A percentile compares a stretch with the other conserved stretches of the same genome.
Conservation (phyloP, 805 yeast species). For the Kodamaea lidongshanica region DNA sequence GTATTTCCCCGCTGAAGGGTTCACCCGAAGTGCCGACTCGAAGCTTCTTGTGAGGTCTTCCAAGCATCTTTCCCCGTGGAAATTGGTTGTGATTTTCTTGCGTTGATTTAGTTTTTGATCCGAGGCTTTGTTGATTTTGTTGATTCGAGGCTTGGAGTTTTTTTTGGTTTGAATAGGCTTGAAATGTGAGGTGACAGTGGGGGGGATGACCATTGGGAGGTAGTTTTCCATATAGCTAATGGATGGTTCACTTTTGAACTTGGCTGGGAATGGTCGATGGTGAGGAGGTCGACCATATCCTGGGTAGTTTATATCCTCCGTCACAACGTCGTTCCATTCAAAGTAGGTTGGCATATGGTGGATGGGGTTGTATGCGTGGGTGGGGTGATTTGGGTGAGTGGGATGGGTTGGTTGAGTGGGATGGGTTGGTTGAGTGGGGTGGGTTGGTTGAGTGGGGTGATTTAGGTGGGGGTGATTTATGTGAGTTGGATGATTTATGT, state of each 20-base stretch:
- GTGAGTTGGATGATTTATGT: not conserved
- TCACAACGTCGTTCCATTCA: constrained; percentile 3
- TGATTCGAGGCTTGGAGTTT: constrained; percentile 33
- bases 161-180: constrained; percentile 33
- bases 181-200: constrained; percentile 14
- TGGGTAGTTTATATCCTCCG: constrained; percentile 3
- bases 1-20: constrained; percentile 2
- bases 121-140: constrained; percentile 21
- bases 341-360: not conserved
- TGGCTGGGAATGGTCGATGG: constrained; percentile 3
- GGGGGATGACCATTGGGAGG: constrained; percentile 2
- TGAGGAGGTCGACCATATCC: constrained; percentile 4
- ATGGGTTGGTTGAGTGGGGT: constrained; percentile 1
- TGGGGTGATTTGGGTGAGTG: constrained; percentile 1
- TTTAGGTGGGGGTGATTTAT: not conserved
- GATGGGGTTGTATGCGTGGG: constrained; percentile 2
- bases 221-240: constrained; percentile 2
- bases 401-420: not conserved
- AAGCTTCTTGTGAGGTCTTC: constrained; percentile 22
- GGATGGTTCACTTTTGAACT: constrained; percentile 10
- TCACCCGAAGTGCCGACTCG: constrained; percentile 17
- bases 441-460: constrained; percentile 1
- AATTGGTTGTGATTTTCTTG: constrained; percentile 1
- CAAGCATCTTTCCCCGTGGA: constrained; percentile 18
- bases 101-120: constrained; percentile 1